phyloP scores from a whole-genome alignment of 2,329 filamentous ascomycete species.

The Acrodontium crateriforme region DNA sequence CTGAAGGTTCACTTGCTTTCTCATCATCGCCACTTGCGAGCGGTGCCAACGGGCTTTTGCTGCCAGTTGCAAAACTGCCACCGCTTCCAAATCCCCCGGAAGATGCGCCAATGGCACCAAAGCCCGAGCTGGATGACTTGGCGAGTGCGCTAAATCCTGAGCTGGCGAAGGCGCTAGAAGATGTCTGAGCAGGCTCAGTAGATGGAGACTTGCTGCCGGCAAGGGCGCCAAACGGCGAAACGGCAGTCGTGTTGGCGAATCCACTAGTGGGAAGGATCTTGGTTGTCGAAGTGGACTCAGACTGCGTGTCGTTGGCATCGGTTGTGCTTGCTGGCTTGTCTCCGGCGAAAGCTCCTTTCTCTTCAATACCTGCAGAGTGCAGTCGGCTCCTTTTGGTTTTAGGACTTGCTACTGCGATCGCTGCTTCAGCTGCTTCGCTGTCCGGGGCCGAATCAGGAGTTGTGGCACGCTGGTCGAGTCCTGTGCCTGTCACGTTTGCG shows the following conservation, averaged over 20 bases:
- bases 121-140: slow-evolving; percentile 23
- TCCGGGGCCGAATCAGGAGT: slow-evolving; percentile 8
- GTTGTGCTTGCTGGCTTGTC: slow-evolving; percentile 4
- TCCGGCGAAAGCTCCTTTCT: slow-evolving; percentile 4
- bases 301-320: slow-evolving; percentile 2
- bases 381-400: slow-evolving; percentile 34
- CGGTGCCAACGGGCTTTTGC: slow-evolving; percentile 19
- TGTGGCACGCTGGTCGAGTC: no score
- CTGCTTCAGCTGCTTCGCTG: slow-evolving; percentile 6
- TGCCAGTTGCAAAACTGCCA: slow-evolving; percentile 15
- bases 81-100: slow-evolving; percentile 19
- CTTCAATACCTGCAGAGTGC: slow-evolving; percentile 20
- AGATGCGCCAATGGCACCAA: slow-evolving; percentile 21
- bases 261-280: slow-evolving; percentile 20
- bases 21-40: slow-evolving; percentile 12
- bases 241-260: slow-evolving; percentile 32
- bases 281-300: slow-evolving; percentile 9
- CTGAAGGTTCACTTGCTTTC: slow-evolving; percentile 4
- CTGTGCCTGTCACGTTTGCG: slow-evolving; percentile 9
- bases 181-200: slow-evolving; percentile 23
- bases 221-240: slow-evolving; percentile 36
- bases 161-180: slow-evolving; percentile 36
- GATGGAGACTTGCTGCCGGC: slow-evolving; percentile 22
- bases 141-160: slow-evolving; percentile 33
- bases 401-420: slow-evolving; percentile 26